Evolutionary conservation across 1,139 yeast genomes (phyloP).

Genomic region (Kurtzmaniella quercitrusa): DNA sequence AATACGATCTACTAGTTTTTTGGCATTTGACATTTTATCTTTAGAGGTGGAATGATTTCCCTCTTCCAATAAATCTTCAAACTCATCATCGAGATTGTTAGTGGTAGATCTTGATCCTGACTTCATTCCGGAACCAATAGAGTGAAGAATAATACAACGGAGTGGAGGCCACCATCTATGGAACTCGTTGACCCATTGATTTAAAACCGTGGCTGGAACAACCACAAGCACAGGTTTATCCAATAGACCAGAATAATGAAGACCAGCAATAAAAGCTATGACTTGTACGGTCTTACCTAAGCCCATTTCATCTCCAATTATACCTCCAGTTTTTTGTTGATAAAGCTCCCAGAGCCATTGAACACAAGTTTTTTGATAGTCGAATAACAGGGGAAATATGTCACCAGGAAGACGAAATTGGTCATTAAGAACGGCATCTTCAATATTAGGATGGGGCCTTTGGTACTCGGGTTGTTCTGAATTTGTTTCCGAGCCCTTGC

Average conservation of each 20-base stretch:
- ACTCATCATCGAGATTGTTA: conserved; percentile 48
- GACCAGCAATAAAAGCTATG: conserved; percentile 83
- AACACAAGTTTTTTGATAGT: conserved; percentile 90
- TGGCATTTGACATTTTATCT: conserved; percentile 26
- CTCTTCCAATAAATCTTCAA: conserved; percentile 46
- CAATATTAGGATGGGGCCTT: conserved; percentile 70
- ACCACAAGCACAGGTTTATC: conserved; percentile 80
- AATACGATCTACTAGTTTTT: conserved; percentile 47
- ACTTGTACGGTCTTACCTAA: conserved; percentile 92
- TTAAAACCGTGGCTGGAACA: conserved; percentile 94
- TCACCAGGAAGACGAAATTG: conserved; percentile 84
- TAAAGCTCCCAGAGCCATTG: conserved; percentile 80
- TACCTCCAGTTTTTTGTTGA: conserved; percentile 87
- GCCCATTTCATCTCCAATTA: conserved; percentile 98
- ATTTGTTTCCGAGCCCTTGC: conserved; percentile 12
- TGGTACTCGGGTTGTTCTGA: conserved; percentile 50
- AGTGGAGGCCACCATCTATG: conserved; percentile 99
- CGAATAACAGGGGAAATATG: conserved; percentile 78
- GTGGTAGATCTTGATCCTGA: conserved; percentile 23
- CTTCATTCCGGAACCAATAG: conserved; percentile 87
- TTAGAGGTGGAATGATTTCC: conserved; percentile 35
- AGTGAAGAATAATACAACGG: conserved; percentile 79
- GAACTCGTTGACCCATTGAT: conserved; percentile 94
- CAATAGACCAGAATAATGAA: conserved; percentile 75
- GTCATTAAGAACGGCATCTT: conserved; percentile 71